phyloP scores from a whole-genome alignment of 2,329 filamentous ascomycete species.

The Clarireedia homoeocarpa region DNA sequence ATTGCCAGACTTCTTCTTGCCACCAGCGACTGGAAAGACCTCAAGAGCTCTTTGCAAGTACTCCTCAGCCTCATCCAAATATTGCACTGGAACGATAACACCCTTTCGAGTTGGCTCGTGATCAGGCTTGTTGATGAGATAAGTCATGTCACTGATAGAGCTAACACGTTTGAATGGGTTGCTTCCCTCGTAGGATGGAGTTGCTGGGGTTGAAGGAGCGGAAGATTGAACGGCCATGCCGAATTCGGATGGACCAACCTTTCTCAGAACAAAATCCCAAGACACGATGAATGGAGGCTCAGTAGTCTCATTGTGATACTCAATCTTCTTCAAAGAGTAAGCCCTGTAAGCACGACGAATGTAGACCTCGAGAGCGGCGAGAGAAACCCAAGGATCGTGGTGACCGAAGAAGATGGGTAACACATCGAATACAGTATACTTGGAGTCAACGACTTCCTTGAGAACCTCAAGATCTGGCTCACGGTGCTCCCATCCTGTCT shows the following conservation, averaged over 20 bases:
- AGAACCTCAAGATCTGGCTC: slow-evolving; percentile 85
- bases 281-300: slow-evolving; percentile 75
- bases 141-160: slow-evolving; percentile 96
- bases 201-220: slow-evolving; percentile 77
- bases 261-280: slow-evolving; percentile 94
- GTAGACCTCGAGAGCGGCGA: slow-evolving; percentile 93
- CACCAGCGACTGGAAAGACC: slow-evolving; percentile 55
- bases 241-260: slow-evolving; percentile 86
- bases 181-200: slow-evolving; percentile 51
- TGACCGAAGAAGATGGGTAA: slow-evolving; percentile 92
- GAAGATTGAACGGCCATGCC: slow-evolving; percentile 73
- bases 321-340: slow-evolving; percentile 80
- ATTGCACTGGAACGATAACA: slow-evolving; percentile 88
- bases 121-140: slow-evolving; percentile 64
- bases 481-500: slow-evolving; percentile 93
- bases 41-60: slow-evolving; percentile 77
- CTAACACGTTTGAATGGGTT: slow-evolving; percentile 73
- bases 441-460: slow-evolving; percentile 97
- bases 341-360: slow-evolving; percentile 94
- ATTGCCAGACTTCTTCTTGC: slow-evolving; percentile 47
- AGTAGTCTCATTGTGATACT: slow-evolving; percentile 67
- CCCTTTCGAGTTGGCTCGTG: slow-evolving; percentile 80
- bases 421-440: slow-evolving; percentile 97
- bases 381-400: slow-evolving; percentile 85
- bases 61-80: slow-evolving; percentile 91